These are phyloP conservation scores for Graphilbum sp. DNA, from an alignment of 2,329 filamentous ascomycete genomes.

Conservation along the genomic window DNA sequence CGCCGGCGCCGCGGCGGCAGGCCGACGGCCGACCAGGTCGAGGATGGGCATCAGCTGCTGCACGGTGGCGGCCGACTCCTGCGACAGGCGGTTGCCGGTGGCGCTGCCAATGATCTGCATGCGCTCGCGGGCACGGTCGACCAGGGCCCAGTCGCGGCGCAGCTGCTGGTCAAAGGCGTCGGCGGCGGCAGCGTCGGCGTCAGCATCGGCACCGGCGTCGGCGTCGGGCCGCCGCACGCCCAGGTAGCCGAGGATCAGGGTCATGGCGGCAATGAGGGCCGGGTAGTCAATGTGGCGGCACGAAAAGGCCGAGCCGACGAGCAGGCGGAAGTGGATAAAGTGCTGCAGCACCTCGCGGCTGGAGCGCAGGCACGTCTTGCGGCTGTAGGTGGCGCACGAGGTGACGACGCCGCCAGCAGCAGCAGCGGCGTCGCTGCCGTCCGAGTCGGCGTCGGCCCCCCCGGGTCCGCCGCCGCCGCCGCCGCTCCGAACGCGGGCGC, in stretches of 20 bases:
- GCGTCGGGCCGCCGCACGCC: slow-evolving; percentile 12
- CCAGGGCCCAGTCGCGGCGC: slow-evolving; percentile 19
- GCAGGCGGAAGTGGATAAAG: slow-evolving; percentile 29
- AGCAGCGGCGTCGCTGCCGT: background rate
- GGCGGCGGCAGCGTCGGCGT: background rate
- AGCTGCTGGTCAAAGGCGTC: slow-evolving; percentile 11
- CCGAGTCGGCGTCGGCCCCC: background rate
- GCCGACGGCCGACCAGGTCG: slow-evolving; percentile 11
- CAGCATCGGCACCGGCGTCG: slow-evolving; percentile 1
- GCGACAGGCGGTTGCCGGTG: slow-evolving; percentile 24
- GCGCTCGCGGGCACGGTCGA: slow-evolving; percentile 19
- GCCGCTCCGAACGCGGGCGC: too few relatives aligned
- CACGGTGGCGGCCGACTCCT: slow-evolving; percentile 26
- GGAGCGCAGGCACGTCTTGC: slow-evolving; percentile 28
- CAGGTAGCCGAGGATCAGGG: slow-evolving; percentile 33
- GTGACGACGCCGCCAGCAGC: too few relatives aligned
- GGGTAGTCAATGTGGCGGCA: slow-evolving; percentile 36
- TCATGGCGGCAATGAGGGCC: slow-evolving; percentile 32
- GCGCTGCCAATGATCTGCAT: slow-evolving; percentile 21
- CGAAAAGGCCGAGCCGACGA: slow-evolving; percentile 20
- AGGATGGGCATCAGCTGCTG: slow-evolving; percentile 25
- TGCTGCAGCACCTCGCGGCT: slow-evolving; percentile 32
- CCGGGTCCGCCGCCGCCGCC: background rate
- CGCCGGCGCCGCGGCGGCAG: too few relatives aligned
- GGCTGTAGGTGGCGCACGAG: slow-evolving; percentile 23